A percentile compares a stretch with the other conserved stretches of the same genome.
These are phyloP conservation scores for Talaromyces ruber DNA, from an alignment of 495 filamentous ascomycete genomes.

Conservation along the genomic window DNA sequence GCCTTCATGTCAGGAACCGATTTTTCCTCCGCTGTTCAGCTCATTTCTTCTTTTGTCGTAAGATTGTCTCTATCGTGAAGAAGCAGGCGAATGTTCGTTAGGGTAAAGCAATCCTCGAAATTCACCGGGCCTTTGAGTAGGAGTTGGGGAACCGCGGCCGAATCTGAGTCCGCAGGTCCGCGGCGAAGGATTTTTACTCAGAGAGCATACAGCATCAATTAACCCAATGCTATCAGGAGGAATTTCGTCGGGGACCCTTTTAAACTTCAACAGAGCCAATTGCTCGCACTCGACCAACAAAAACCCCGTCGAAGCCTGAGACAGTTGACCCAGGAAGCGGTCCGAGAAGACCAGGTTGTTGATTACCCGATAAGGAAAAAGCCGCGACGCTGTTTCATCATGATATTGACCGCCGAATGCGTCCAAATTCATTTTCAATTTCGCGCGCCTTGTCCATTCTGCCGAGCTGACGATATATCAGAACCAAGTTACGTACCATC, in stretches of 20 bases:
- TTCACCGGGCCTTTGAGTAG: neutral
- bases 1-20: neutral
- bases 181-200: neutral
- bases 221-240: neutral
- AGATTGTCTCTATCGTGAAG: neutral
- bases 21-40: neutral
- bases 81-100: neutral
- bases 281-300: neutral
- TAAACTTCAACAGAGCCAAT: neutral
- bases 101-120: neutral
- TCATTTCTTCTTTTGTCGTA: neutral
- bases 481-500: conserved; percentile 3
- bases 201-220: neutral
- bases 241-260: neutral
- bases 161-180: neutral
- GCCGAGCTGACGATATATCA: conserved; percentile 7
- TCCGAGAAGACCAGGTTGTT: neutral
- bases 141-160: neutral
- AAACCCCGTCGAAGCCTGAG: neutral
- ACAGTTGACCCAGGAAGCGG: neutral
- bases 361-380: neutral
- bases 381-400: neutral
- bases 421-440: conserved; percentile 5
- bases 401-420: neutral
- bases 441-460: conserved; percentile 7